These are phyloP conservation scores for Vigna angularis DNA, from an alignment of 306 rosid species.

Conservation along the genomic window DNA sequence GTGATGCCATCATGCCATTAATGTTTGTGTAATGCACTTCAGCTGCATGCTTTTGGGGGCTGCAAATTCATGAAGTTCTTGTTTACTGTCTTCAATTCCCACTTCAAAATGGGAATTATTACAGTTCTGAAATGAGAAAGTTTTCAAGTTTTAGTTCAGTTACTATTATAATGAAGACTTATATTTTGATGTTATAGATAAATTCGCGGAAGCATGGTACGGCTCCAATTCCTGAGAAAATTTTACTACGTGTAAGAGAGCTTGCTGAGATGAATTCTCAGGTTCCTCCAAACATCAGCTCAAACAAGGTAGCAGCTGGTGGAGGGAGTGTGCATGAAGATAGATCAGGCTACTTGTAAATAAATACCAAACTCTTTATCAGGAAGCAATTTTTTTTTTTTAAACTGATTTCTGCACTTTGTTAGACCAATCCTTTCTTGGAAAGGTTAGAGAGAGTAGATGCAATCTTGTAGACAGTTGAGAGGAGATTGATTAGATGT, in stretches of 20 bases:
- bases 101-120: constrained; percentile 19
- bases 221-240: constrained; percentile 75
- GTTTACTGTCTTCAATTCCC: neutral
- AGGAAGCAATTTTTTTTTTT: neutral
- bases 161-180: constrained; percentile 4
- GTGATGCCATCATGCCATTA: constrained; percentile 12
- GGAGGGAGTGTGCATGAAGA: constrained; percentile 52
- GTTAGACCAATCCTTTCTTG: constrained; percentile 45
- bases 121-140: neutral
- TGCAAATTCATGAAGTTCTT: constrained; percentile 1
- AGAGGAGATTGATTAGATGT: constrained; percentile 45
- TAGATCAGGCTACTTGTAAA: constrained; percentile 76
- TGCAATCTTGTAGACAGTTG: constrained; percentile 43
- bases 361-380: constrained; percentile 51
- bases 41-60: neutral
- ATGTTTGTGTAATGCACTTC: neutral
- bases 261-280: constrained; percentile 88
- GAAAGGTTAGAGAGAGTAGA: constrained; percentile 41
- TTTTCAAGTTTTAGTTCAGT: constrained; percentile 6
- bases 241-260: constrained; percentile 80
- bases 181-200: constrained; percentile 50
- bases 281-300: constrained; percentile 63
- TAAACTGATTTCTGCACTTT: constrained; percentile 39
- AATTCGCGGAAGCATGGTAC: constrained; percentile 82
- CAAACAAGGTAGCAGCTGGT: constrained; percentile 57